Evolutionary conservation across 257 asterid species (phyloP), one percentile per base, ranked within the genome.

Genomic region (Lantana camara): DNA sequence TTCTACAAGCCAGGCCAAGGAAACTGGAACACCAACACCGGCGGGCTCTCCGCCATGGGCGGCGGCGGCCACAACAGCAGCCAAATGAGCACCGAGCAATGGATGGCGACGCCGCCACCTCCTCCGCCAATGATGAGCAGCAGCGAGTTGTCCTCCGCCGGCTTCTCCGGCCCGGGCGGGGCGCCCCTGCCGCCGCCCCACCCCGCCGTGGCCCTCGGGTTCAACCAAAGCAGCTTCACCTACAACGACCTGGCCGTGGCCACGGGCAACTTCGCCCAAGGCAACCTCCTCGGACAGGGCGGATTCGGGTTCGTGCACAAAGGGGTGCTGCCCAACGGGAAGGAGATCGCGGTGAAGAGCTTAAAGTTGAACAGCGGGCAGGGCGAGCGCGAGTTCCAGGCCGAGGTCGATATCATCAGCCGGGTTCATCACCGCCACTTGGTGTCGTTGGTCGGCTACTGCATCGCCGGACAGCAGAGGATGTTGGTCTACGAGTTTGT

Each of bases 241-340:
- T 83, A 80, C 67, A 79, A 79, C 32, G 90, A 83, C 74, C 40
- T 85, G 60, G 87, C 81, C 0, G 56, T 57, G 0, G 90, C 90
- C 15, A 83, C 94, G 2, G 35, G 60, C 16, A 73, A 72, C 40
- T 86, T 86, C 40, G 22, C 86, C 7, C 65, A 72, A 53, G 35
- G 74, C n/a, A 81, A 83, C 57, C 76, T 86, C 21, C 80, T 83
- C 19, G 95, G 95, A 23, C 88, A 86, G 57, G 90, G 95, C 9
- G 95, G 95, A 4, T 86, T 86, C 52, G 95, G 90, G 52, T 81
- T 76, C 70, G 95, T 86, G 38, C 87, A 85, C 72, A 85, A 77
- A 66, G 89, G 89, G 29, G 72, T 82, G 50, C 73, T 82, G 71
- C 83, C 81, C 23, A 79, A 77, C 24, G 85, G 94, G 47, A 85